Conservation (phyloP, 2,329 filamentous ascomycete species). For the Ceratocystis cacaofunesta region DNA sequence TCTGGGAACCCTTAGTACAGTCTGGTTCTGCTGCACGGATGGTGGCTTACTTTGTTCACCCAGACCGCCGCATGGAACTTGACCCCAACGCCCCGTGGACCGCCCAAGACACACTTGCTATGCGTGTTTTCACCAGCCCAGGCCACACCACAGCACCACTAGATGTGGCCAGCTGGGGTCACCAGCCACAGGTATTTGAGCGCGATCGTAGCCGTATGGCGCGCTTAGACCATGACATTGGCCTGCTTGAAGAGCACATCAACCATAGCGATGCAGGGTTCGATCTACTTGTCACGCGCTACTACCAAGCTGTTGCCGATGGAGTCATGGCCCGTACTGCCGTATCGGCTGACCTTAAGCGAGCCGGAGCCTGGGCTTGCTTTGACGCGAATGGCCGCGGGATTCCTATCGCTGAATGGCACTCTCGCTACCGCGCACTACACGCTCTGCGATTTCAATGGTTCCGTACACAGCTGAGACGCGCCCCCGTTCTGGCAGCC, state of each 20-base stretch:
- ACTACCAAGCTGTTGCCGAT: conserved; percentile 20
- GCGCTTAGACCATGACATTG: conserved; percentile 20
- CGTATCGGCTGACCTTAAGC: conserved; percentile 13
- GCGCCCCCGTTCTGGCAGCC: not conserved
- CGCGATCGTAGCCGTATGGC: not conserved
- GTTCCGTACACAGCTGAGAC: conserved; percentile 4
- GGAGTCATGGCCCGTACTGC: conserved; percentile 7
- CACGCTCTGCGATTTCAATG: conserved; percentile 4
- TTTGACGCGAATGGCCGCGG: not conserved
- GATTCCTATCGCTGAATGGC: conserved; percentile 17
- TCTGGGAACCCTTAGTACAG: conserved; percentile 9
- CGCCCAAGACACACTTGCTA: not conserved
- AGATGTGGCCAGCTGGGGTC: not conserved
- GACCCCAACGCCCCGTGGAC: conserved; percentile 2
- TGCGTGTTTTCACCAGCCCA: conserved; percentile 8
- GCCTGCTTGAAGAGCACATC: conserved; percentile 20
- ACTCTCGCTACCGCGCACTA: conserved; percentile 19
- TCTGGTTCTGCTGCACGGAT: not conserved
- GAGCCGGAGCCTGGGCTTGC: conserved; percentile 16
- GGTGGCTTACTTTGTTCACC: conserved; percentile 8
- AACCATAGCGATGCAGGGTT: conserved; percentile 20
- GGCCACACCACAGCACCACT: conserved; percentile 5
- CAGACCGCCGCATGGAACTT: conserved; percentile 3
- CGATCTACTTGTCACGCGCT: conserved; percentile 18
- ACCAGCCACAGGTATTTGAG: conserved; percentile 1